phyloP scores from a whole-genome alignment of 495 filamentous ascomycete genomes.

The Tuber calosporum region DNA sequence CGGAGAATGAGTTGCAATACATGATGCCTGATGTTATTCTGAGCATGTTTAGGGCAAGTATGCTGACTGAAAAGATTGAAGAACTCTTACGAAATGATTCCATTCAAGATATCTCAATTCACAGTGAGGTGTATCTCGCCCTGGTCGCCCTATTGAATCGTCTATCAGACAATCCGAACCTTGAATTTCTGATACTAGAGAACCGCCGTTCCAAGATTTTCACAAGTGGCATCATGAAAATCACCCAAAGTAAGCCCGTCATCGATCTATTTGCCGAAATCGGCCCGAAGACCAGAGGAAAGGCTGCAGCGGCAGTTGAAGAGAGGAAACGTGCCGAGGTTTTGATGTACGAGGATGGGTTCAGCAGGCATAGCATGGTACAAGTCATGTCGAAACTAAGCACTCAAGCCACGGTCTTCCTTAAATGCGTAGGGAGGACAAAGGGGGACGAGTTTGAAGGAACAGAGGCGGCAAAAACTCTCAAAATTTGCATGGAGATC shows the following conservation, averaged over 20 bases:
- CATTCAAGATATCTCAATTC: constrained; percentile 26
- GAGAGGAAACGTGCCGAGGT: constrained; percentile 26
- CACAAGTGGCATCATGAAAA: constrained; percentile 21
- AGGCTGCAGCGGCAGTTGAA: constrained; percentile 24
- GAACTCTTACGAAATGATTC: constrained; percentile 33
- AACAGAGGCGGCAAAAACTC: constrained; percentile 24
- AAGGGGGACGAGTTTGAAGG: constrained; percentile 23
- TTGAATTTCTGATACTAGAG: constrained; percentile 21
- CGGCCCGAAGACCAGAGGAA: constrained; percentile 29
- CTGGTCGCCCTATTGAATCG: constrained; percentile 16
- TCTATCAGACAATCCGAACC: constrained; percentile 17
- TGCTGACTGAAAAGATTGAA: constrained; percentile 24
- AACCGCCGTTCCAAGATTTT: constrained; percentile 20
- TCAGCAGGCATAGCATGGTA: constrained; percentile 22
- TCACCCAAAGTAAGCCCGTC: constrained; percentile 16
- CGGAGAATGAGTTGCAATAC: constrained; percentile 14
- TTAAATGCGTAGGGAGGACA: constrained; percentile 24
- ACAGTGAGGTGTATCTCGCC: constrained; percentile 26
- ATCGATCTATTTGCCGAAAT: constrained; percentile 4
- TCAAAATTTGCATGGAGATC: constrained; percentile 25
- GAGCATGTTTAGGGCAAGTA: constrained; percentile 22
- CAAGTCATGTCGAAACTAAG: constrained; percentile 23
- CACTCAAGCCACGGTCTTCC: constrained; percentile 27
- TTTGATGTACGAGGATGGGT: constrained; percentile 21
- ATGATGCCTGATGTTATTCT: constrained; percentile 11